Base-by-base conservation (phyloP, 139 green algal genomes). In the Closterium sp. region DNA sequence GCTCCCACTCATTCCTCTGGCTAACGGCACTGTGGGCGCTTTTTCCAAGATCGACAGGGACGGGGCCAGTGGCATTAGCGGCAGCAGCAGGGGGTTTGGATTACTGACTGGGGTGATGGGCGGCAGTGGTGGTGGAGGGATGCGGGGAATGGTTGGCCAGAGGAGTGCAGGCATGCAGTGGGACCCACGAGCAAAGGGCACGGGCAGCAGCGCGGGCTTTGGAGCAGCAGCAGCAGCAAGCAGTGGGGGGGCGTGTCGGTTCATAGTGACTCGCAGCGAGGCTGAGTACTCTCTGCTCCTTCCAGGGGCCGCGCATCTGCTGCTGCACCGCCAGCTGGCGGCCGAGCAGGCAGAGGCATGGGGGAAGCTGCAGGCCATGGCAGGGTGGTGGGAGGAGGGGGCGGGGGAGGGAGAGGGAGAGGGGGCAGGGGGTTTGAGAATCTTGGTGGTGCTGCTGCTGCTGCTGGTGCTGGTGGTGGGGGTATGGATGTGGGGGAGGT, bases 1-100 rank as follows among this genome's bases (percentile, higher is more conserved):
- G 12, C 89, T 97, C 88, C 94, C 94, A 38, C 91, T 97, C 86
- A 88, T 97, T 83, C 95, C 95, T 30, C 43, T 96, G 34, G 87
- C 90, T 2, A 88, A 96, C 84, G 93, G 95, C 0, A 85, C 34
- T n/a, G 9, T 96, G n/a, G 95, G 88, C 55, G 90, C 69, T 4
- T 85, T 91, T 87, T 87, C 81, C 23, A 83, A 12, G 23, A 86
- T 33, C 21, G 83, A 32, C 83, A 16, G 83, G 8, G 31, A n/a
- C 19, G 31, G 33, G 19, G 31, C n/a, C 30, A 33, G 31, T 10
- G 66, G 8, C 43, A n/a, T n/a, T n/a, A 23, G 23, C 12, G 55
- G 55, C 55, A 76, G 55, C 55, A 76, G 55, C 16, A 76, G 55
- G 55, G 55, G 55, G n/a, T n/a, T n/a, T n/a, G n/a, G n/a, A n/a